These are phyloP conservation scores for Choanephora cucurbitarum DNA, from an alignment of 371 early-diverging fungal species.

Conservation along the genomic window DNA sequence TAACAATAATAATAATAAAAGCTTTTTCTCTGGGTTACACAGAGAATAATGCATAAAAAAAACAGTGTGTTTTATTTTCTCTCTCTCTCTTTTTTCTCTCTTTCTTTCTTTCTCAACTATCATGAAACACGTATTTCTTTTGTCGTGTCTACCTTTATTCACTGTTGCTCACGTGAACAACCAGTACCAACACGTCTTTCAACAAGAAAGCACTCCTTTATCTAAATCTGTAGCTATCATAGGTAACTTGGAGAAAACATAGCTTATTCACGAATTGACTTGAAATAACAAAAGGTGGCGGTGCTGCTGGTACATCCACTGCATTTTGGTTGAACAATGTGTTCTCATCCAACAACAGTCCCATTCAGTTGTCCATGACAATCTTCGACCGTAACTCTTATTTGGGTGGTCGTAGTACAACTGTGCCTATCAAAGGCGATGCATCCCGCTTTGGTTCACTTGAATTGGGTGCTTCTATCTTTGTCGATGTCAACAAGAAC, in stretches of 20 bases:
- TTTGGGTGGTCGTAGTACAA: slow-evolving; percentile 59
- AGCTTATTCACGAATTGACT: too few species aligned
- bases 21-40: too few species aligned
- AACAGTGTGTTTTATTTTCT: too few species aligned
- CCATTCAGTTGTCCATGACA: slow-evolving; percentile 38
- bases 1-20: not conserved
- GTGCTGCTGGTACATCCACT: slow-evolving; percentile 64
- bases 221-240: slow-evolving; percentile 28
- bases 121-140: not conserved
- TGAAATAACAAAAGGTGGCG: too few species aligned
- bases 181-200: slow-evolving; percentile 13
- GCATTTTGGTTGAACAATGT: slow-evolving; percentile 57
- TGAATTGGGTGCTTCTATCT: slow-evolving; percentile 68
- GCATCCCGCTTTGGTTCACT: slow-evolving; percentile 33
- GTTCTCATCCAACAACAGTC: slow-evolving; percentile 29
- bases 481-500: slow-evolving; percentile 60
- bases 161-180: not conserved
- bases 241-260: too few species aligned
- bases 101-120: slow-evolving; percentile 6
- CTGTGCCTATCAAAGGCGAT: slow-evolving; percentile 44
- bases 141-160: not conserved
- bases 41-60: too few species aligned
- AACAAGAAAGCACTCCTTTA: slow-evolving; percentile 3
- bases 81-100: not conserved
- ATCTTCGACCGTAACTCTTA: slow-evolving; percentile 53